Base-by-base conservation (phyloP, 495 filamentous ascomycete species). In the Peziza echinospora region DNA sequence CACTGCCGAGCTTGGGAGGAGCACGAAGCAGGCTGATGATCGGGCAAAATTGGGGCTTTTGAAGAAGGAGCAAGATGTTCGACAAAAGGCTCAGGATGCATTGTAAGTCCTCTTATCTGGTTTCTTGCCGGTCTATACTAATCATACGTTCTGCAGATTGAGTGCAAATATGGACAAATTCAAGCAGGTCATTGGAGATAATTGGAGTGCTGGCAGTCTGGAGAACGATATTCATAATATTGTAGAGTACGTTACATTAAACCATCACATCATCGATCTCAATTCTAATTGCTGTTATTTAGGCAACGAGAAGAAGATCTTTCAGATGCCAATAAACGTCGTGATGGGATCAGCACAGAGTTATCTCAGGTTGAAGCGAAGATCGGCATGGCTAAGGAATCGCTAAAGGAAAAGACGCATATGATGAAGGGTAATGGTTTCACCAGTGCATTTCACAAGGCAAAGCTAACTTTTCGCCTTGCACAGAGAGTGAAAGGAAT, bases 341-440 rank as follows among this genome's bases (percentile, higher is more conserved):
- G 82, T 34, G 83, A 93, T 43, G 65, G 66, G 21, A 67, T 73
- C 7, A 75, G 68, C 53, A 70, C 78, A 56, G 77, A 92, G 46
- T 66, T 89, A 8, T 78, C 84, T 55, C 76, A 86, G 45, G 61
- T 82, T 19, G 77, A 89, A 50, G 82, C 72, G 58, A 84, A 78
- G 56, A 65, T 93, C n/a, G 77, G 72, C 13, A 75, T 67, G 40
- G 59, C 63, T 10, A 70, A 71, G 24, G 73, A 73, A 17, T 73
- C 66, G 43, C 62, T 80, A 22, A 74, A 67, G 41, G 72, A 75
- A 55, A 77, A 77, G 45, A 64, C 72, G 24, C 67, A 72, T 41
- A 43, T 1, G 22, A 78, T 86, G 47, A 67, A 75, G 48, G 66
- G 75, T 5, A 65, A 64, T 49, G 13, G 3, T 21, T 10, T 41